Evolutionary conservation across 371 early-diverging fungal species (phyloP).

Genomic region (Rhizopus microsporus): DNA sequence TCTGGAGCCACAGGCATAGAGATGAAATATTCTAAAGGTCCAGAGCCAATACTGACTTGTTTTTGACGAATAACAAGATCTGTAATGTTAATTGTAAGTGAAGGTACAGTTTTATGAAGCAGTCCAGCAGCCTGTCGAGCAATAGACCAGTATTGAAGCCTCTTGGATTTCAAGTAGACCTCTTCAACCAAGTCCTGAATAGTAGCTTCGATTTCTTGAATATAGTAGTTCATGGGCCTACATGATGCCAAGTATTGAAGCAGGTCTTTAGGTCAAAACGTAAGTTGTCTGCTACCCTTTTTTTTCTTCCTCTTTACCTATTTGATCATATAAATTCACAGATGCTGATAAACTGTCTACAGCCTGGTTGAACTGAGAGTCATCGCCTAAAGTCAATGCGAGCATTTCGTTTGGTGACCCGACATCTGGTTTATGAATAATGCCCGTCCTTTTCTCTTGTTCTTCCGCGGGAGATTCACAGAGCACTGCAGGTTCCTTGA

Average conservation of each 20-base stretch:
- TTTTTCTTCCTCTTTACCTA: constrained; percentile 26
- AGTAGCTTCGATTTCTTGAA: constrained; percentile 55
- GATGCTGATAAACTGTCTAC: constrained; percentile 61
- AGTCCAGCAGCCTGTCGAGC: constrained; percentile 83
- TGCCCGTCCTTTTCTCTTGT: constrained; percentile 11
- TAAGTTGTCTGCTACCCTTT: not conserved
- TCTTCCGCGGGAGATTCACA: constrained; percentile 14
- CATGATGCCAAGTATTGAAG: constrained; percentile 79
- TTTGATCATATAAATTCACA: constrained; percentile 80
- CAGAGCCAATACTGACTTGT: constrained; percentile 78
- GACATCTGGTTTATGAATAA: constrained; percentile 1
- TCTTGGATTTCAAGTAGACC: constrained; percentile 76
- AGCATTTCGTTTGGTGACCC: constrained; percentile 41
- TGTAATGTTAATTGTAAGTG: constrained; percentile 78
- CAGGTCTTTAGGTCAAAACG: constrained; percentile 38
- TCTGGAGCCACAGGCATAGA: constrained; percentile 70
- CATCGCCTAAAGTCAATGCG: constrained; percentile 71
- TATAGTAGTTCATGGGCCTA: constrained; percentile 53
- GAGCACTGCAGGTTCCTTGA: constrained; percentile 42
- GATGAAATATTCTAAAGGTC: constrained; percentile 67
- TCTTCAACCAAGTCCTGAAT: constrained; percentile 73
- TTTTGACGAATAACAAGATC: constrained; percentile 83
- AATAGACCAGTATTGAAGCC: constrained; percentile 74
- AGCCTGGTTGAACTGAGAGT: constrained; percentile 62
- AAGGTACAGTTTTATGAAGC: constrained; percentile 73